Evolutionary conservation across 2,329 filamentous ascomycete species (phyloP).

Genomic region (Phyllosticta citrichinensis): DNA sequence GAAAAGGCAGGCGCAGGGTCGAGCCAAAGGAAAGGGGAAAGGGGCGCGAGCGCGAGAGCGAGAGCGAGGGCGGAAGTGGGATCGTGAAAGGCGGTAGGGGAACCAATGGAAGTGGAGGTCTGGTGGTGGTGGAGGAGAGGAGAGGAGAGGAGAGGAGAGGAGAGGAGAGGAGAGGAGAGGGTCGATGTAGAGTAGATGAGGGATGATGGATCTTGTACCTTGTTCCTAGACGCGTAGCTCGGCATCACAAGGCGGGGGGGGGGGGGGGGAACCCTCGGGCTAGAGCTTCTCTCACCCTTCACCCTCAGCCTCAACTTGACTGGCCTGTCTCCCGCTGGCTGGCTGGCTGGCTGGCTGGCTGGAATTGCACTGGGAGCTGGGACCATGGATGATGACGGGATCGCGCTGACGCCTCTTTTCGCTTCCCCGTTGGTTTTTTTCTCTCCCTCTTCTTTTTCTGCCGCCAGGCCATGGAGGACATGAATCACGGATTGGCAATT

Average conservation of each 20-base stretch:
- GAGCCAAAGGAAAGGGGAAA: background rate
- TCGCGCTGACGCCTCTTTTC: no score
- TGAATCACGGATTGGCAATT: no score
- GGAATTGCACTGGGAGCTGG: constrained; percentile 12
- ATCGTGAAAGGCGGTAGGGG: constrained; percentile 10
- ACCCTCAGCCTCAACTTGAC: background rate
- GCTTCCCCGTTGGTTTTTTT: no score
- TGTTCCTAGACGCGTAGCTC: constrained; percentile 4
- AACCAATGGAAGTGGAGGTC: background rate
- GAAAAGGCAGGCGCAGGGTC: background rate
- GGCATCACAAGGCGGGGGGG: constrained; percentile 6
- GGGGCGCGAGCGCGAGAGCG: background rate
- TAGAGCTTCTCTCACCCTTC: background rate
- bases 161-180: constrained; percentile 4
- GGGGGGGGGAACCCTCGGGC: background rate
- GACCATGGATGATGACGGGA: background rate
- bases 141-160: constrained; percentile 4
- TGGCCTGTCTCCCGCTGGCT: no score
- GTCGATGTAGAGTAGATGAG: background rate
- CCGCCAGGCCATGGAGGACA: no score
- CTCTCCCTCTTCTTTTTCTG: no score
- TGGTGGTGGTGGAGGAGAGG: background rate
- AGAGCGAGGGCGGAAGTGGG: background rate
- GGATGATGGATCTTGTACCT: background rate
- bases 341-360: no score